These are phyloP conservation scores for Podila epicladia DNA, from an alignment of 192 early-diverging fungal species.

Conservation along the genomic window DNA sequence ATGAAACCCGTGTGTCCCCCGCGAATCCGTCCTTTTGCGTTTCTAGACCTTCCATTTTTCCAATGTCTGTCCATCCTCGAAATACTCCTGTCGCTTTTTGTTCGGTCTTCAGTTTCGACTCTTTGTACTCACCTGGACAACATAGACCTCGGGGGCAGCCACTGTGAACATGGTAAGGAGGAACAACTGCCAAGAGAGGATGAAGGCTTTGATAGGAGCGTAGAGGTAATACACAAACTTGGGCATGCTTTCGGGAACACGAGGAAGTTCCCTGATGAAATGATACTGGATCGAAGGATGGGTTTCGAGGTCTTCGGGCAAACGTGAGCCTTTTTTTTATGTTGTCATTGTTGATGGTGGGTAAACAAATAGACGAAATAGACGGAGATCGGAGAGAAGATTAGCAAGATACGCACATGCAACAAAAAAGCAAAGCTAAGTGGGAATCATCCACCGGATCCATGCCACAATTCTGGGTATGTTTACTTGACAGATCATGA, in stretches of 20 bases:
- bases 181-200: constrained; percentile 69
- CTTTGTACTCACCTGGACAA: constrained; percentile 75
- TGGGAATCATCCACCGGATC: constrained; percentile 31
- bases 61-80: background rate
- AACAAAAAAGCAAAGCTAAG: background rate
- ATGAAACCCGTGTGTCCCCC: background rate
- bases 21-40: background rate
- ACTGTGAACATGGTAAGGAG: constrained; percentile 67
- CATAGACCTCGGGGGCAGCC: constrained; percentile 68
- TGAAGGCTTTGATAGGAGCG: constrained; percentile 73
- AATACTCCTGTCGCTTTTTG: background rate
- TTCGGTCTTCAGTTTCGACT: background rate
- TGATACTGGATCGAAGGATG: constrained; percentile 62
- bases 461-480: too few relatives aligned
- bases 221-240: constrained; percentile 69
- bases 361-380: background rate
- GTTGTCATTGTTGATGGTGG: too few relatives aligned
- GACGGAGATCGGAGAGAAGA: background rate
- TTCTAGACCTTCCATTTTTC: background rate
- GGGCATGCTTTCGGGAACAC: constrained; percentile 64
- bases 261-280: constrained; percentile 57
- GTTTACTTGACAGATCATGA: too few relatives aligned
- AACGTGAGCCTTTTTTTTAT: constrained; percentile 29
- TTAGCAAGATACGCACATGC: background rate
- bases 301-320: constrained; percentile 45